phyloP scores from a whole-genome alignment of 2,329 filamentous ascomycete genomes.

The Didymella arachidicola region DNA sequence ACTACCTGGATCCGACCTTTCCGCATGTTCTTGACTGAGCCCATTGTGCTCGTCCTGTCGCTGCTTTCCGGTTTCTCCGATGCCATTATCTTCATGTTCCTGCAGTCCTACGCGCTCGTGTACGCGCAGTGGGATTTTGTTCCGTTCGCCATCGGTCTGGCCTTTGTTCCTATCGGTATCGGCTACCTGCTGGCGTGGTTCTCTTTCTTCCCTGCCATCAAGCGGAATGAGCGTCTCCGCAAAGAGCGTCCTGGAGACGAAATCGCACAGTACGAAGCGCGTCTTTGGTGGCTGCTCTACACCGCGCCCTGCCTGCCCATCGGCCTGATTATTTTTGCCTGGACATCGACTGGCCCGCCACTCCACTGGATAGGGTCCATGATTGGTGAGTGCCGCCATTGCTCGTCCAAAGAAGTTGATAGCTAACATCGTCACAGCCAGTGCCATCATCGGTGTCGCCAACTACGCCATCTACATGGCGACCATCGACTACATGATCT shows the following conservation, averaged over 20 bases:
- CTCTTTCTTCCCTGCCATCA: slow-evolving; percentile 64
- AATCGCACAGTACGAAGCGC: slow-evolving; percentile 55
- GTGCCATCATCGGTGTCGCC: slow-evolving; percentile 73
- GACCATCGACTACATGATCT: slow-evolving; percentile 81
- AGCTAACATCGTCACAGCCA: slow-evolving; percentile 51
- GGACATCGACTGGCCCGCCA: slow-evolving; percentile 70
- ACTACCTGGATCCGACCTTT: slow-evolving; percentile 68
- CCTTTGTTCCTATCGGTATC: slow-evolving; percentile 66
- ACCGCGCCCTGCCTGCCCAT: slow-evolving; percentile 69
- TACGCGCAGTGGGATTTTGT: slow-evolving; percentile 72
- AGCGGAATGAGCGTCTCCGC: slow-evolving; percentile 48
- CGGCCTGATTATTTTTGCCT: slow-evolving; percentile 75
- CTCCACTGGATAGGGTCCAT: slow-evolving; percentile 75
- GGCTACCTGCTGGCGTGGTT: slow-evolving; percentile 72
- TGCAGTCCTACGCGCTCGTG: slow-evolving; percentile 74
- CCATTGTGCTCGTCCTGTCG: slow-evolving; percentile 75
- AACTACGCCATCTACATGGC: slow-evolving; percentile 79
- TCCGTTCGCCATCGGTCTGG: slow-evolving; percentile 64
- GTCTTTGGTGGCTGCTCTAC: slow-evolving; percentile 72
- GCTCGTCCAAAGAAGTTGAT: too few relatives aligned
- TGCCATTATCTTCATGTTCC: slow-evolving; percentile 80
- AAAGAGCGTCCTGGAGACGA: slow-evolving; percentile 40
- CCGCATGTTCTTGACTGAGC: slow-evolving; percentile 77
- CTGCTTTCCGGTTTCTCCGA: slow-evolving; percentile 78
- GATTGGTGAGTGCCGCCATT: slow-evolving; percentile 46